Base-by-base conservation (phyloP, 768 basidiomycete genomes). In the Mycena albidolilacea region DNA sequence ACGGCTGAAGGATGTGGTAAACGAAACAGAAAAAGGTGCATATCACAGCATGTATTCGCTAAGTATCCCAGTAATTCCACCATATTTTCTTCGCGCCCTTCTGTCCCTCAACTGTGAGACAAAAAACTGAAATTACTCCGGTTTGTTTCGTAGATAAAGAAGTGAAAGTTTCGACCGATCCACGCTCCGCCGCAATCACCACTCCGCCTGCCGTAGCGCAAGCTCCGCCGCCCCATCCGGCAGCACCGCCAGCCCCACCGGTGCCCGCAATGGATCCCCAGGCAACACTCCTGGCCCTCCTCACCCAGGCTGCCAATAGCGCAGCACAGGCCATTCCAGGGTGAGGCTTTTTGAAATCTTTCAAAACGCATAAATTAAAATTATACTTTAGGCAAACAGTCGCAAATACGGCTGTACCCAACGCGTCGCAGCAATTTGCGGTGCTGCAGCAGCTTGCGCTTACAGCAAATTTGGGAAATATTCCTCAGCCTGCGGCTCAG, bases 11-110 rank as follows among this genome's bases (percentile, higher is more conserved):
- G 89, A 91, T 81, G 84, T 92, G 81, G 82, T 95, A 83, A 89
- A 89, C 83, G 90, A 87, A 82, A 85, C 88, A 80, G 88, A 87
- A 87, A 91, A 95, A 95, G 95, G 95, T 96, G 94, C 93, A 89
- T 95, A 95, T 91, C 87, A 84, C 83, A 85, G 85, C 81, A 82
- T 87, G 84, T 90, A 88, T 91, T 91, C 91, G 93, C 92, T 93
- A 92, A 95, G 93, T 95, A 93, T 87, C 83, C 85, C 85, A 85
- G 89, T 90, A 94, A 93, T 89, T 83, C 85, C 87, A 92, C 84
- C 85, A 78, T 83, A 82, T 85, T 81, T 87, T 86, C 30, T 84
- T 80, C 78, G 82, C 81, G 82, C 81, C 77, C 61, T 82, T 82
- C 72, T 79, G 79, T 73, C 77, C 79, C 80, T 82, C 79, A 81